A percentile compares a stretch with the other conserved stretches of the same genome.
Evolutionary conservation across 2,329 filamentous ascomycete genomes (phyloP).

Genomic region (Graphilbum fragrans): DNA sequence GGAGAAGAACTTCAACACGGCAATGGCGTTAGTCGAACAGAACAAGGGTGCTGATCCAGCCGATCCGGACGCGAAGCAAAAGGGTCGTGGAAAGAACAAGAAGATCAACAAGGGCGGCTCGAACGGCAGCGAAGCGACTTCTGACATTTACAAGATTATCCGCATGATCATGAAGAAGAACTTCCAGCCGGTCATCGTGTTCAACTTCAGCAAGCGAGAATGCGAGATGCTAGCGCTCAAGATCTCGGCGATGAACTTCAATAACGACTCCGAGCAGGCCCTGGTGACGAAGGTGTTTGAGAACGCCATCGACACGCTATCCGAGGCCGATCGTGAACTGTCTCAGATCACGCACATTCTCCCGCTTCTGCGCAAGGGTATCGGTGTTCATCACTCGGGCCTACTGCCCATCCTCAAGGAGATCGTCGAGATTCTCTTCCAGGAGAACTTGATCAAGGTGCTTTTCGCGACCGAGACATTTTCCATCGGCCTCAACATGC

Average conservation of each 20-base stretch:
- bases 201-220: constrained; percentile 98
- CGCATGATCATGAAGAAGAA: constrained; percentile 98
- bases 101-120: constrained; percentile 75
- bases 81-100: constrained; percentile 85
- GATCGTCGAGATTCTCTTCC: constrained; percentile 97
- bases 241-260: constrained; percentile 82
- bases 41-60: constrained; percentile 76
- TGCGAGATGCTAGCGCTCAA: constrained; percentile 84
- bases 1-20: constrained; percentile 94
- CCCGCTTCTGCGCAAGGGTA: constrained; percentile 78
- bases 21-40: constrained; percentile 81
- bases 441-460: constrained; percentile 95
- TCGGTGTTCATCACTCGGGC: constrained; percentile 95
- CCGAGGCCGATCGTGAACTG: constrained; percentile 77
- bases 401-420: constrained; percentile 93
- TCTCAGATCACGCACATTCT: constrained; percentile 87
- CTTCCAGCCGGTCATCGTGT: constrained; percentile 96
- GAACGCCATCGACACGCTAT: constrained; percentile 84
- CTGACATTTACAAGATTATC: constrained; percentile 94
- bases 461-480: constrained; percentile 97
- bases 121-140: constrained; percentile 48
- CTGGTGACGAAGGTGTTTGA: constrained; percentile 92
- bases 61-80: constrained; percentile 67
- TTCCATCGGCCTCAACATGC: constrained; percentile 98
- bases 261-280: constrained; percentile 87